Conservation (phyloP, 2,329 filamentous ascomycete genomes). For the Thelonectria rubi region DNA sequence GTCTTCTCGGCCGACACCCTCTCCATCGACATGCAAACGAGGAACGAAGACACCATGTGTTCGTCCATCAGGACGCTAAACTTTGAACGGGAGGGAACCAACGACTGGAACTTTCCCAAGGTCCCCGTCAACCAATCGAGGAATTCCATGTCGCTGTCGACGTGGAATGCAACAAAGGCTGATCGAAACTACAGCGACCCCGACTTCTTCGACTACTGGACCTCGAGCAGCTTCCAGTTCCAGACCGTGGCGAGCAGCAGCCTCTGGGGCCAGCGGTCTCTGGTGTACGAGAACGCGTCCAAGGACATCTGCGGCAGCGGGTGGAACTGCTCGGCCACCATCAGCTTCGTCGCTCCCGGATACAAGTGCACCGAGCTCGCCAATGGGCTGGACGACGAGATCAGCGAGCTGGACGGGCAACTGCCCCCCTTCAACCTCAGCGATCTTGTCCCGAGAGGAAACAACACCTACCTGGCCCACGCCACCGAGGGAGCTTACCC, state of each 20-base stretch:
- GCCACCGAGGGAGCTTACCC: slow-evolving; percentile 32
- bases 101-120: background rate
- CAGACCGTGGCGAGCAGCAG: slow-evolving; percentile 28
- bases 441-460: slow-evolving; percentile 29
- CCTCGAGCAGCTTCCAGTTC: slow-evolving; percentile 29
- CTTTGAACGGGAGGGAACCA: background rate
- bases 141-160: background rate
- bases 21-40: background rate
- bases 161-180: background rate
- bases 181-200: background rate
- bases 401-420: slow-evolving; percentile 30
- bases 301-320: slow-evolving; percentile 35
- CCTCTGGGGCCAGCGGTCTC: slow-evolving; percentile 28
- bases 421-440: slow-evolving; percentile 34
- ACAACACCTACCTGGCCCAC: slow-evolving; percentile 31
- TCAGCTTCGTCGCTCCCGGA: slow-evolving; percentile 34
- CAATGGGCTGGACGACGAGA: slow-evolving; percentile 14
- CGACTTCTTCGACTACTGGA: slow-evolving; percentile 35
- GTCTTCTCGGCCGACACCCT: slow-evolving; percentile 1
- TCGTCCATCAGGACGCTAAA: background rate
- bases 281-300: slow-evolving; percentile 27
- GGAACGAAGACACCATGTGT: background rate
- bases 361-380: slow-evolving; percentile 34
- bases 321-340: slow-evolving; percentile 37
- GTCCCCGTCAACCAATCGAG: background rate